Evolutionary conservation across 1,139 yeast genomes (phyloP).

Genomic region (Fermentozyma sake): DNA sequence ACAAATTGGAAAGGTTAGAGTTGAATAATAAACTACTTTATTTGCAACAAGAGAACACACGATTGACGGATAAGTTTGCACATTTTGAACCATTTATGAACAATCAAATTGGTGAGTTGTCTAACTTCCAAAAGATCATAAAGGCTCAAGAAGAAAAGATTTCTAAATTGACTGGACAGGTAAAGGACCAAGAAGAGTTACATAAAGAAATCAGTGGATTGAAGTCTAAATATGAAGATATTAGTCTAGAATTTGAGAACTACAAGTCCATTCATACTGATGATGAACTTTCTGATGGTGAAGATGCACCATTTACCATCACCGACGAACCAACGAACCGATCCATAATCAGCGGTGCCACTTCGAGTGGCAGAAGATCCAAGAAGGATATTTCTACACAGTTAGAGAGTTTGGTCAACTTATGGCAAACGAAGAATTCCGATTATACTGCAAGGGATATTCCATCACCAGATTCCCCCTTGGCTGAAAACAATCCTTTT

Average conservation of each 20-base stretch:
- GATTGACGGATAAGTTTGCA: slow-evolving; percentile 34
- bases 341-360: slow-evolving; percentile 25
- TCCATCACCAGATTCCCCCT: slow-evolving; percentile 1
- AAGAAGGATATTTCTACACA: slow-evolving; percentile 36
- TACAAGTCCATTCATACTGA: slow-evolving; percentile 35
- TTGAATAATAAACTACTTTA: slow-evolving; percentile 43
- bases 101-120: slow-evolving; percentile 50
- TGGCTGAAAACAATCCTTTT: slow-evolving; percentile 18
- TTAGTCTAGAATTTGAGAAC: slow-evolving; percentile 44
- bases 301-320: slow-evolving; percentile 14
- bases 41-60: slow-evolving; percentile 43
- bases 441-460: slow-evolving; percentile 8
- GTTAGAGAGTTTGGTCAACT: slow-evolving; percentile 33
- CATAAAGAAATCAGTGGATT: slow-evolving; percentile 46
- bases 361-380: slow-evolving; percentile 19
- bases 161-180: slow-evolving; percentile 32
- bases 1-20: slow-evolving; percentile 40
- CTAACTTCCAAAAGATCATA: slow-evolving; percentile 51
- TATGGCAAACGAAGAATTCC: slow-evolving; percentile 25
- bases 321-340: slow-evolving; percentile 12
- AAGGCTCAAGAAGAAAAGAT: slow-evolving; percentile 51
- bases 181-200: slow-evolving; percentile 42
- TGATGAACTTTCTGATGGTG: slow-evolving; percentile 29
- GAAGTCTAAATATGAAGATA: slow-evolving; percentile 40
- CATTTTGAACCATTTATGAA: slow-evolving; percentile 55